These are phyloP conservation scores for Aphanomyces invadans DNA, from an alignment of 352 stramenopile genomes.

Conservation along the genomic window DNA sequence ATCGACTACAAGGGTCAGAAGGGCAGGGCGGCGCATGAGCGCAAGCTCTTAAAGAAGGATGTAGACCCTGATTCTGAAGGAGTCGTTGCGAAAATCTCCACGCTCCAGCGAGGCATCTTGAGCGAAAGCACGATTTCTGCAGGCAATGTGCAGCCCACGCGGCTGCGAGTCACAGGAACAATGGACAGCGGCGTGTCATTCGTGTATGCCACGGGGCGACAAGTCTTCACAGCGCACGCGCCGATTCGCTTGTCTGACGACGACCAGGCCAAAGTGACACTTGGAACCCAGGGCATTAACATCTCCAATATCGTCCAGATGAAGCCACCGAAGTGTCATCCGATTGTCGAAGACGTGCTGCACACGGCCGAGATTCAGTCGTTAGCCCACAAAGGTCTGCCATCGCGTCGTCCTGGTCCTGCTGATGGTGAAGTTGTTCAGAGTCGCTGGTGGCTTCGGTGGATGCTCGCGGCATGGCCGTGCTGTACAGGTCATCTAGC, in stretches of 20 bases:
- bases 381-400: slow-evolving; percentile 9
- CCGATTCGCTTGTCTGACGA: slow-evolving; percentile 1
- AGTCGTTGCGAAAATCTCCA: neutral
- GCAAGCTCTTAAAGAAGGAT: slow-evolving; percentile 24
- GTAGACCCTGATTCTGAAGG: neutral
- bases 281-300: slow-evolving; percentile 18
- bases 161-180: slow-evolving; percentile 3
- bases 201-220: slow-evolving; percentile 5
- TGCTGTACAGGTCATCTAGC: slow-evolving; percentile 12
- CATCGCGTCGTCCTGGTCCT: neutral
- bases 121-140: slow-evolving; percentile 15
- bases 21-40: slow-evolving; percentile 19
- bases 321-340: neutral
- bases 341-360: neutral
- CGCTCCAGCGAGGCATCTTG: slow-evolving; percentile 20
- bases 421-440: neutral
- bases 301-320: slow-evolving; percentile 24
- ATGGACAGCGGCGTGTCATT: neutral
- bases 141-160: slow-evolving; percentile 14
- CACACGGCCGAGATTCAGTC: slow-evolving; percentile 26
- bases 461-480: slow-evolving; percentile 3
- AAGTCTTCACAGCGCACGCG: slow-evolving; percentile 8
- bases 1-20: slow-evolving; percentile 25
- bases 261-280: slow-evolving; percentile 8
- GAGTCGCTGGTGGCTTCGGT: slow-evolving; percentile 6